phyloP scores from a whole-genome alignment of 306 rosid species.

The Quercus gilva region DNA sequence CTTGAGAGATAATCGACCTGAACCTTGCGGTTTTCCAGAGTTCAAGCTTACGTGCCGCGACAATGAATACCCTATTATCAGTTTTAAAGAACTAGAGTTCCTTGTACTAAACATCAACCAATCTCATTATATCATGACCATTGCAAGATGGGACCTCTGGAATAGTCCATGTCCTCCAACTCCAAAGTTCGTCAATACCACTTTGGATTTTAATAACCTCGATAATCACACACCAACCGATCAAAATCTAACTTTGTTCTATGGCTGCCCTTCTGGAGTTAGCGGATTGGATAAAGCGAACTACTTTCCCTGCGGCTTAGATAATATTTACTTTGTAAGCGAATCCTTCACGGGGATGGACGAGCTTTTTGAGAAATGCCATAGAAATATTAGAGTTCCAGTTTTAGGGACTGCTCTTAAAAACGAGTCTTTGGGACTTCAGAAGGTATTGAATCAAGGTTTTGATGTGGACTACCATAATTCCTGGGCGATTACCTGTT shows the following conservation, averaged over 20 bases:
- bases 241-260: constrained; percentile 24
- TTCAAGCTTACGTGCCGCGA: constrained; percentile 31
- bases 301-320: background rate
- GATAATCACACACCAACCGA: constrained; percentile 9
- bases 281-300: no score
- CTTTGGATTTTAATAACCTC: constrained; percentile 21
- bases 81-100: constrained; percentile 19
- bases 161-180: background rate
- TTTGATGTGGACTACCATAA: no score
- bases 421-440: no score
- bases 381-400: no score
- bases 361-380: no score
- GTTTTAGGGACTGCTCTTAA: no score
- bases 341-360: no score
- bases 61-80: constrained; percentile 12
- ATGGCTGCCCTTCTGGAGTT: background rate
- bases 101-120: constrained; percentile 12
- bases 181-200: background rate
- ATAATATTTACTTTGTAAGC: no score
- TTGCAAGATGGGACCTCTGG: constrained; percentile 38
- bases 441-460: no score
- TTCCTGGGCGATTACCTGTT: no score
- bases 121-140: constrained; percentile 1
- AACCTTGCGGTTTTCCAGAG: constrained; percentile 35
- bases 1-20: constrained; percentile 15